phyloP scores from a whole-genome alignment of 169 alveolate species.

The Cryptosporidium bovis region DNA sequence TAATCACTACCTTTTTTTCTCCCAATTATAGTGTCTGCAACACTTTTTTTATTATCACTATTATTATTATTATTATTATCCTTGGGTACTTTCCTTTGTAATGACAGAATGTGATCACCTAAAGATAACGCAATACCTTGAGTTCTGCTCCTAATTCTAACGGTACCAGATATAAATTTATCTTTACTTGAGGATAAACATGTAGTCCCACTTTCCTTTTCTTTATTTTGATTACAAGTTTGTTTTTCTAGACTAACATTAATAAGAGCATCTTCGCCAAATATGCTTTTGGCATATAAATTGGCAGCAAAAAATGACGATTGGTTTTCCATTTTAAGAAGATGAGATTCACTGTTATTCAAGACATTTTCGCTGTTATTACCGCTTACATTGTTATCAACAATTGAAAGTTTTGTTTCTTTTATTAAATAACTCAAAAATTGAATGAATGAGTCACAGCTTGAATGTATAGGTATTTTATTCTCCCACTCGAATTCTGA shows the following conservation, averaged over 20 bases:
- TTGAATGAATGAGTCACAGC: constrained; percentile 37
- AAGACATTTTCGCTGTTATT: too few species aligned
- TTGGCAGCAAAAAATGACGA: constrained; percentile 90
- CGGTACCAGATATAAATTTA: constrained; percentile 75
- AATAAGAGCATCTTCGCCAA: constrained; percentile 93
- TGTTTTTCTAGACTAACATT: constrained; percentile 87
- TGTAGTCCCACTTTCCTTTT: constrained; percentile 71
- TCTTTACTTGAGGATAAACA: constrained; percentile 77
- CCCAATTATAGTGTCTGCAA: background rate
- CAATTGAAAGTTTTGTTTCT: constrained; percentile 57
- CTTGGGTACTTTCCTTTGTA: constrained; percentile 75
- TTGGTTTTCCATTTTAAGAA: constrained; percentile 61
- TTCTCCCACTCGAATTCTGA: constrained; percentile 97
- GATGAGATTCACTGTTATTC: background rate
- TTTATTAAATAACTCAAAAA: constrained; percentile 41
- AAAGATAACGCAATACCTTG: constrained; percentile 81
- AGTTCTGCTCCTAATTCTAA: constrained; percentile 80
- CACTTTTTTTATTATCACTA: background rate
- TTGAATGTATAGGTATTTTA: constrained; percentile 82
- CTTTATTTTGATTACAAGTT: constrained; percentile 73
- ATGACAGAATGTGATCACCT: constrained; percentile 79
- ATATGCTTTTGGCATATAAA: constrained; percentile 89
- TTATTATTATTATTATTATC: background rate
- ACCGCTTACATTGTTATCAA: background rate
- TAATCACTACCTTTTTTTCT: background rate